Conservation (phyloP, 805 yeast genomes). For the Lipomyces orientalis region DNA sequence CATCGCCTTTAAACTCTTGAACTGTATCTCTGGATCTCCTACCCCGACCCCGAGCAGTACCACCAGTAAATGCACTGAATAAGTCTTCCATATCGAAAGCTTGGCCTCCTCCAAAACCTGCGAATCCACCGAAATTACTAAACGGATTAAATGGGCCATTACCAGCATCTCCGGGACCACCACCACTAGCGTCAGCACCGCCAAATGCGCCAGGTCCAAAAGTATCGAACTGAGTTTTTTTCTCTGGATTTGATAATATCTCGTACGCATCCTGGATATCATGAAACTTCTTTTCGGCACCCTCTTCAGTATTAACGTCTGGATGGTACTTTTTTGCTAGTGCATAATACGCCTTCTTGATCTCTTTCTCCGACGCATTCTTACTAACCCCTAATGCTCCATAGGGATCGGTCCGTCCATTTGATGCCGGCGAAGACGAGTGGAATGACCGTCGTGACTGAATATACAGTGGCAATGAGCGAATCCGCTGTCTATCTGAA, state of each 20-base stretch:
- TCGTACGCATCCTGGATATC: conserved; percentile 95
- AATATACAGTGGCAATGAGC: not conserved
- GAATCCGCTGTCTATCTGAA: not conserved
- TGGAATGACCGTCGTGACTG: conserved; percentile 51
- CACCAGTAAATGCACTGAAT: conserved; percentile 60
- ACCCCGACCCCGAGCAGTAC: conserved; percentile 49
- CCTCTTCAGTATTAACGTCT: conserved; percentile 90
- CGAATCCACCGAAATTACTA: conserved; percentile 57
- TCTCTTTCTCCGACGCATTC: conserved; percentile 76
- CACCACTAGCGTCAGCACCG: conserved; percentile 56
- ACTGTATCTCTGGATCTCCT: conserved; percentile 48
- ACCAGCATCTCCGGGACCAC: conserved; percentile 57
- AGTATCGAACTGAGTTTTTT: conserved; percentile 84
- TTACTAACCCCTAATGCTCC: conserved; percentile 76
- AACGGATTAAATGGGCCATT: conserved; percentile 58
- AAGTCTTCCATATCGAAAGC: conserved; percentile 66
- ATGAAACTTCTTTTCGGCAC: conserved; percentile 87
- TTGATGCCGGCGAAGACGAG: conserved; percentile 44
- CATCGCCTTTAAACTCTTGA: conserved; percentile 86
- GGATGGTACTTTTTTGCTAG: conserved; percentile 95
- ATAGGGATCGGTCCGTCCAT: conserved; percentile 73
- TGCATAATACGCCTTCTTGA: conserved; percentile 92
- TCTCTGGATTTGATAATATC: conserved; percentile 60
- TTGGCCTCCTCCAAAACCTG: conserved; percentile 52
- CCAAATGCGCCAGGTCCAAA: conserved; percentile 88